Percentiles rank a stretch among this genome's conserved stretches.
Conservation (phyloP, 306 rosid species). For the Prunus armeniaca region DNA sequence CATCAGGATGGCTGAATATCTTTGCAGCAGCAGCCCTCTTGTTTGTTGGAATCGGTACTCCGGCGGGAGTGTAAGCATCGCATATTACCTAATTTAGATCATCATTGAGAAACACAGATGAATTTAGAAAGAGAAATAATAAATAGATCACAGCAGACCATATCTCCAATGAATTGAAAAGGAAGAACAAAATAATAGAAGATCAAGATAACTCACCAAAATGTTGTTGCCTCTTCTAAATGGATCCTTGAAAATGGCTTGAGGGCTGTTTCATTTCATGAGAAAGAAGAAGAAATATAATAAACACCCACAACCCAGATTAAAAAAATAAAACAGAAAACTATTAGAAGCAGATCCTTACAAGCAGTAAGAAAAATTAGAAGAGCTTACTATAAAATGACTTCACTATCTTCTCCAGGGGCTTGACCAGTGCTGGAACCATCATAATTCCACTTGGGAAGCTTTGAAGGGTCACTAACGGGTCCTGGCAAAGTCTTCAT, state of each 20-base stretch:
- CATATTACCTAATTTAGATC: constrained; percentile 54
- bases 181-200: not conserved
- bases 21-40: constrained; percentile 63
- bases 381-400: constrained; percentile 59
- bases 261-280: constrained; percentile 52
- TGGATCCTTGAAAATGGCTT: constrained; percentile 87
- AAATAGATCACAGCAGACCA: not conserved
- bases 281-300: not conserved
- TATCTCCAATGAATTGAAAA: not conserved
- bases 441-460: constrained; percentile 91
- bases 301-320: not conserved
- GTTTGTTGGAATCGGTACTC: constrained; percentile 70
- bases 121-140: not conserved
- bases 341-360: not conserved
- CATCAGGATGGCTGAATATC: constrained; percentile 63
- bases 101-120: constrained; percentile 1
- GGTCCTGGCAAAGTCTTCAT: constrained; percentile 73
- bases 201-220: constrained; percentile 42
- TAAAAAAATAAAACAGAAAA: not conserved
- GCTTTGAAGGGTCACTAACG: constrained; percentile 66
- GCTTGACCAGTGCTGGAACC: constrained; percentile 98
- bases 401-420: constrained; percentile 88
- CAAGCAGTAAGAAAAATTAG: not conserved
- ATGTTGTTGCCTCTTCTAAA: constrained; percentile 81
- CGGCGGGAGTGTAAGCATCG: constrained; percentile 63